phyloP scores from a whole-genome alignment of 768 basidiomycete genomes.

The Mrakia frigida region DNA sequence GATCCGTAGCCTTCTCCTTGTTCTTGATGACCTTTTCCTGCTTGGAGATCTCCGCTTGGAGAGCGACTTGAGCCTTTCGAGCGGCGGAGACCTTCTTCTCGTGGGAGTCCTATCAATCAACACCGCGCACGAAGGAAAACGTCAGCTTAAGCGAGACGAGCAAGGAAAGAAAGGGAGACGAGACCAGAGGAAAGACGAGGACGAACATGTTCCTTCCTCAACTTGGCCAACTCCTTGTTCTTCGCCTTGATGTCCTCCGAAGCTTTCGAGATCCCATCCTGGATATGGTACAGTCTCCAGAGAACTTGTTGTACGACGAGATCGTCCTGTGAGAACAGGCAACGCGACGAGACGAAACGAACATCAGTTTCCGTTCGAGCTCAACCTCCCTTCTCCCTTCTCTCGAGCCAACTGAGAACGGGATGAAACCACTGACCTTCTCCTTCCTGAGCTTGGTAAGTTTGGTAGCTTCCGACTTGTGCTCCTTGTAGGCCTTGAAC shows the following conservation, averaged over 20 bases:
- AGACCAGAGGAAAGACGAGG: neutral
- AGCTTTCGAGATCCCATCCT: slow-evolving; percentile 70
- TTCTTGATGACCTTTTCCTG: slow-evolving; percentile 84
- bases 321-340: slow-evolving; percentile 57
- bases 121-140: too few species aligned
- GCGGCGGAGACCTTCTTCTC: slow-evolving; percentile 69
- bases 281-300: slow-evolving; percentile 85
- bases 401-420: too few species aligned
- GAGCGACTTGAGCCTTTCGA: slow-evolving; percentile 72
- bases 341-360: neutral
- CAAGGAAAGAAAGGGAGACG: neutral
- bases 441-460: slow-evolving; percentile 74
- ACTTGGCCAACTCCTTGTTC: slow-evolving; percentile 63
- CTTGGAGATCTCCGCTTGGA: slow-evolving; percentile 67
- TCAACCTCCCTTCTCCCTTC: neutral
- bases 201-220: slow-evolving; percentile 60
- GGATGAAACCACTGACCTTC: too few species aligned
- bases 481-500: slow-evolving; percentile 95
- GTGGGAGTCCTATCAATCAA: slow-evolving; percentile 40
- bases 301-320: slow-evolving; percentile 74
- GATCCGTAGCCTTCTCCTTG: slow-evolving; percentile 80
- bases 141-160: too few species aligned
- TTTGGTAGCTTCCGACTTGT: slow-evolving; percentile 84
- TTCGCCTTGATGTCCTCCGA: slow-evolving; percentile 64
- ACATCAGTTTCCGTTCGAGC: too few species aligned